A percentile compares a stretch with the other conserved stretches of the same genome.
Conservation (phyloP, 306 rosid species). For the Elaeagnus macrophylla region DNA sequence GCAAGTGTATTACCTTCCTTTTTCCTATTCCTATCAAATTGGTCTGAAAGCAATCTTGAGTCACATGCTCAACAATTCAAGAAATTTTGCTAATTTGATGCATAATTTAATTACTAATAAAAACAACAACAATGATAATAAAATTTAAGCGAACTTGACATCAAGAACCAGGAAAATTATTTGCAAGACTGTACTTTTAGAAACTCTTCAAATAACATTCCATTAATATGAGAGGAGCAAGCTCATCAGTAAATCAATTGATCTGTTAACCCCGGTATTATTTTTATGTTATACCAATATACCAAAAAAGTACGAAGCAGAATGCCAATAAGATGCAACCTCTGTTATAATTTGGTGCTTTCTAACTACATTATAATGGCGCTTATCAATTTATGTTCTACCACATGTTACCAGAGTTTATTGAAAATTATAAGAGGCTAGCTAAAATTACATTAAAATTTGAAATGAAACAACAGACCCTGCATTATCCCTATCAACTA, state of each 20-base stretch:
- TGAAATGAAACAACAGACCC: too few relatives aligned
- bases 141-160: neutral
- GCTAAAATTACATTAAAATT: too few relatives aligned
- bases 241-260: neutral
- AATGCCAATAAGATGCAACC: too few relatives aligned
- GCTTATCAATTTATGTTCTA: too few relatives aligned
- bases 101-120: neutral
- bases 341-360: too few relatives aligned
- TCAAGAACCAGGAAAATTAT: neutral
- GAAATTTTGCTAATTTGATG: neutral
- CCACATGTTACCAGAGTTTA: too few relatives aligned
- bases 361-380: too few relatives aligned
- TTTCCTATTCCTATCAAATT: neutral
- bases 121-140: neutral
- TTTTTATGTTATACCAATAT: too few relatives aligned
- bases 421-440: too few relatives aligned
- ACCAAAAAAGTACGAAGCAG: too few relatives aligned
- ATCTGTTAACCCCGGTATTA: neutral
- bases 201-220: neutral
- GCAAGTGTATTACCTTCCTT: neutral
- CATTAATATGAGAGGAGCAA: neutral
- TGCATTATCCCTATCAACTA: too few relatives aligned
- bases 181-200: neutral
- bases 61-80: neutral
- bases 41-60: neutral